Base-by-base conservation (phyloP, 2,329 filamentous ascomycete genomes). In the Pseudogymnoascus sp. region DNA sequence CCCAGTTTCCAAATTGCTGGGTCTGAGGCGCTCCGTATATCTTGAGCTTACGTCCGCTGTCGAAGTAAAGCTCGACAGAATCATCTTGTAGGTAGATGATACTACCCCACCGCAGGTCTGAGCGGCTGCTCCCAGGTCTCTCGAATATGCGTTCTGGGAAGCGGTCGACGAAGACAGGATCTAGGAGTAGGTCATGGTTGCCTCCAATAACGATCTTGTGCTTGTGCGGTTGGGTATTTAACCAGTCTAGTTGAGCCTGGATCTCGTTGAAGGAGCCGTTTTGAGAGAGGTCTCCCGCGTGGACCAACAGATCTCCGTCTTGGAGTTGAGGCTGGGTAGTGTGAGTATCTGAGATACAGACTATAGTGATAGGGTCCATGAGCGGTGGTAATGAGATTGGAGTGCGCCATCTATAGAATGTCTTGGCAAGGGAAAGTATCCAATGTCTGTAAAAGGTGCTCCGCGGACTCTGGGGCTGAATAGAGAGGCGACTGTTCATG, bases 271-370 rank as follows among this genome's bases (percentile, higher is more conserved):
- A 81, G 6, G 84, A 88, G 40, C 93, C 93, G 21, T 78, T 78
- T 67, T 90, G 86, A 61, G 87, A 88, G 69, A 96, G 79, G 74
- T 97, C 93, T 36, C 93, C 93, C 1, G 90, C 89, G 71, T 97
- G 92, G 68, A 97, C 88, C 57, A 97, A 82, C 21, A 97, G 79
- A 72, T 97, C 92, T 61, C 92, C 92, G 9, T 81, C 75, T 0
- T 92, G 91, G 0, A 95, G 79, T n/a, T 73, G 67, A 5, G 84
- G 76, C 10, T 79, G 79, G 41, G 81, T 79, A 63, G 84, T 84
- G 76, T 97, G 93, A 0, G 93, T 97, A 75, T 97, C 93, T 8
- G 91, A 94, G 65, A 97, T 84, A 75, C 90, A 96, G 65, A 96
- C 89, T 24, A 97, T 81, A 63, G 86, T 85, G 70, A 97, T 83